Evolutionary conservation across 495 filamentous ascomycete species (phyloP).

Genomic region (Neurospora hispaniola): DNA sequence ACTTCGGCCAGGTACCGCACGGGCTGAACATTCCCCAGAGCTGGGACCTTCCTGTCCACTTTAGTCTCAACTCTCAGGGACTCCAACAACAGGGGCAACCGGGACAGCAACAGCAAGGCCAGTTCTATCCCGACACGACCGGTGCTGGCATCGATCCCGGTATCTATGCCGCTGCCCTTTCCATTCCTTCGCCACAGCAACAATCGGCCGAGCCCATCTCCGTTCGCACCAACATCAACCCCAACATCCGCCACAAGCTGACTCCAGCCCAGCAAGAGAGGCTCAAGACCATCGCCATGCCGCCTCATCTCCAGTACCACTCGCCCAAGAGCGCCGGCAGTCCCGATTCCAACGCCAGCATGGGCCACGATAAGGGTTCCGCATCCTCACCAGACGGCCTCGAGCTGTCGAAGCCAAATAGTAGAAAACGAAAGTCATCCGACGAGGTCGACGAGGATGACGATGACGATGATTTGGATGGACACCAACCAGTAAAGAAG

Average conservation of each 20-base stretch:
- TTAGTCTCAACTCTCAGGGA: conserved; percentile 13
- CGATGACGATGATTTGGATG: conserved; percentile 40
- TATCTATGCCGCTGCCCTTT: conserved; percentile 4
- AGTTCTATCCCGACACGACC: conserved; percentile 12
- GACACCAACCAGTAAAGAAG: conserved; percentile 77
- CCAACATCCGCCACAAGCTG: conserved; percentile 23
- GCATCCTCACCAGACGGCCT: conserved; percentile 37
- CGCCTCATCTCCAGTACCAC: conserved; percentile 41
- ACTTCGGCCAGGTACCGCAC: conserved; percentile 9
- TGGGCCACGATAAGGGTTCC: conserved; percentile 27
- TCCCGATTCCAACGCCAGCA: conserved; percentile 31
- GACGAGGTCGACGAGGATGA: conserved; percentile 38
- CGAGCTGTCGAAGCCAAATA: conserved; percentile 36
- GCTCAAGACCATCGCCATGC: conserved; percentile 47
- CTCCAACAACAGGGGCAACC: conserved; percentile 20
- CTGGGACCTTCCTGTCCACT: conserved; percentile 19
- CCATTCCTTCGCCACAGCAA: conserved; percentile 3
- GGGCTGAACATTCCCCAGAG: conserved; percentile 8
- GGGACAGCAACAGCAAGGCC: conserved; percentile 2
- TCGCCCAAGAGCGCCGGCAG: conserved; percentile 42
- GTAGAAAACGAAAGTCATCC: conserved; percentile 55
- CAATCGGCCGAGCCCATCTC: conserved; percentile 4
- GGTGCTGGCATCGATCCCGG: conserved; percentile 6
- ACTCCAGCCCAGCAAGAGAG: conserved; percentile 44
- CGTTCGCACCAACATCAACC: conserved; percentile 8